Base-by-base conservation (phyloP, 2,329 filamentous ascomycete genomes). In the Colletotrichum kahawae region DNA sequence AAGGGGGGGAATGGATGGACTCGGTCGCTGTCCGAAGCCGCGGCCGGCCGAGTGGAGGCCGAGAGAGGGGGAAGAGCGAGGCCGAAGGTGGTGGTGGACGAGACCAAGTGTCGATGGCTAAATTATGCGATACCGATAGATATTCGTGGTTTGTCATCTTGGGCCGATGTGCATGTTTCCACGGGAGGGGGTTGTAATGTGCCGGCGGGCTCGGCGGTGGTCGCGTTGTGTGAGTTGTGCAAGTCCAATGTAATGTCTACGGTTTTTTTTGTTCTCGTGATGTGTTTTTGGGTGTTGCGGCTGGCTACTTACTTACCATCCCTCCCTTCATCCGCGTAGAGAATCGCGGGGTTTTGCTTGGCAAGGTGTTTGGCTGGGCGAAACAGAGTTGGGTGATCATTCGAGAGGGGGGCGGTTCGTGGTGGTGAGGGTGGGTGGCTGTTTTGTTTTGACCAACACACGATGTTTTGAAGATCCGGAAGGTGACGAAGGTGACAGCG, bases 301-400 rank as follows among this genome's bases (percentile, higher is more conserved):
- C n/a, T 51, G 43, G n/a, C 43, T 51, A 24, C 10, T 13, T 51
- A 51, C 43, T 51, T 13, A 51, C n/a, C 27, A 9, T 65, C 2
- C 4, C 34, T 21, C 21, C 34, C 16, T 29, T 62, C 31, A 33
- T 36, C 29, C 31, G 29, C 31, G 13, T 14, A 21, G 57, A 63
- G n/a, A 14, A 36, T 27, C n/a, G 57, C 51, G 57, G 34, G 60
- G 12, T 27, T 21, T 33, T 66, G 69, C 67, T 68, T 68, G 63
- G 64, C 63, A 54, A 38, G 51, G 12, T 66, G 69, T 72, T 68
- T 72, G 63, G 70, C 63, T 72, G 54, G 70, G 63, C 63, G 57
- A 64, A 75, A 72, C 43, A 36, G 43, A 51, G 56, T 71, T 56
- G 72, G 43, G 8, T 9, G 38, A 31, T 43, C 21, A 29, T 38